Base-by-base conservation (phyloP, 768 basidiomycete genomes). In the Trichaptum fuscoviolaceum region DNA sequence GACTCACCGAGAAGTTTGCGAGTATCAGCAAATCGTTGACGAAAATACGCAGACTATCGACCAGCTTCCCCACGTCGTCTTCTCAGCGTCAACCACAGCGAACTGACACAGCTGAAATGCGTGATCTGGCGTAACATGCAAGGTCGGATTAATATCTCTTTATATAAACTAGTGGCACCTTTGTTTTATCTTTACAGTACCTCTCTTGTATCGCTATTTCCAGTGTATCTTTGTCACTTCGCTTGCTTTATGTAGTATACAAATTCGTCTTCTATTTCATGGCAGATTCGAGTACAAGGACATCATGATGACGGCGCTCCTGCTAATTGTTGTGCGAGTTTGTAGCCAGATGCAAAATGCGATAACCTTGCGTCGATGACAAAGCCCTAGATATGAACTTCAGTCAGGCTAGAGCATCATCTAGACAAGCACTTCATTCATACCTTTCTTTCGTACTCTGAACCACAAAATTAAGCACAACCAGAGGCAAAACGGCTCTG, bases 351-450 rank as follows among this genome's bases (percentile, higher is more conserved):
- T 0, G 89, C 92, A 65, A 93, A 84, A 74, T 92, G 88, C n/a
- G 84, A 84, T 7, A 96, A 78, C 66, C 87, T 85, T 7, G 93
- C 91, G 71, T 96, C 94, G 1, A 95, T 79, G 1, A 87, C 82
- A 69, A 78, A 83, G 7, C 80, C 83, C 70, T 88, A 62, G 7
- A 64, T 20, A 42, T 25, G 30, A 30, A 68, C 66, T n/a, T 60
- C 27, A 7, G 57, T 62, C 17, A n/a, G 35, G 20, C 36, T 24
- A 52, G 23, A 57, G 25, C 18, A 35, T 35, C 18, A 63, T 58
- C 30, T 63, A 52, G 7, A 18, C 20, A n/a, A n/a, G n/a, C n/a
- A 63, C 15, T 12, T 15, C 26, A 34, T 10, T 24, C 76, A 25
- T 65, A 89, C 90, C 80, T 87, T 85, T 67, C 75, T 72, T 70